Evolutionary conservation across 2,329 filamentous ascomycete genomes (phyloP).

Genomic region (Fusarium sacchari): DNA sequence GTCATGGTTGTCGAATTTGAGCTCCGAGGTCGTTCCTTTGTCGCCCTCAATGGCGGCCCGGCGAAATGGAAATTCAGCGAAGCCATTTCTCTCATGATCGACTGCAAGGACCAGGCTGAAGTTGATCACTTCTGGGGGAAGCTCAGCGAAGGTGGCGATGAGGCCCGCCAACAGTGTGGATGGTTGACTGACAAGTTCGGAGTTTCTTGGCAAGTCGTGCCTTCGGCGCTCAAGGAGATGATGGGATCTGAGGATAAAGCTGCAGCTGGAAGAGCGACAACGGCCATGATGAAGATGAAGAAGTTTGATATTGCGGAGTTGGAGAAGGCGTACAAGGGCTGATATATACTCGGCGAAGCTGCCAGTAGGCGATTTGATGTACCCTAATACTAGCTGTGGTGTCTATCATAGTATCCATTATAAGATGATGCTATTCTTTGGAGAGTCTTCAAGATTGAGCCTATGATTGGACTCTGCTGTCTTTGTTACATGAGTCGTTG

Average conservation of each 20-base stretch:
- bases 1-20: conserved; percentile 53
- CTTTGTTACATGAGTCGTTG: not conserved
- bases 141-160: conserved; percentile 53
- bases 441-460: not conserved
- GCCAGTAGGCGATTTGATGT: not conserved
- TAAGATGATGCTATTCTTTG: not conserved
- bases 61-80: conserved; percentile 51
- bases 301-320: conserved; percentile 55
- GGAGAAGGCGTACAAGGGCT: conserved; percentile 47
- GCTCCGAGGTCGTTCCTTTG: conserved; percentile 53
- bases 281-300: conserved; percentile 55
- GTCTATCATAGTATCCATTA: not conserved
- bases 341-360: not conserved
- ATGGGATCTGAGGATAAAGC: conserved; percentile 49
- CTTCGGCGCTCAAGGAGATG: conserved; percentile 49
- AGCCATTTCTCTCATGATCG: conserved; percentile 56
- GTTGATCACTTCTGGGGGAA: conserved; percentile 59
- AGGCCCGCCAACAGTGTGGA: conserved; percentile 52
- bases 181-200: conserved; percentile 60
- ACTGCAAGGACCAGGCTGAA: conserved; percentile 57
- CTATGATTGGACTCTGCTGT: not conserved
- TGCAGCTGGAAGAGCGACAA: conserved; percentile 45
- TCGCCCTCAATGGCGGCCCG: conserved; percentile 57
- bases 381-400: not conserved
- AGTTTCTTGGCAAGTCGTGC: conserved; percentile 59